Evolutionary conservation across 192 early-diverging fungal genomes (phyloP).

Genomic region (Spizellomyces punctatus): DNA sequence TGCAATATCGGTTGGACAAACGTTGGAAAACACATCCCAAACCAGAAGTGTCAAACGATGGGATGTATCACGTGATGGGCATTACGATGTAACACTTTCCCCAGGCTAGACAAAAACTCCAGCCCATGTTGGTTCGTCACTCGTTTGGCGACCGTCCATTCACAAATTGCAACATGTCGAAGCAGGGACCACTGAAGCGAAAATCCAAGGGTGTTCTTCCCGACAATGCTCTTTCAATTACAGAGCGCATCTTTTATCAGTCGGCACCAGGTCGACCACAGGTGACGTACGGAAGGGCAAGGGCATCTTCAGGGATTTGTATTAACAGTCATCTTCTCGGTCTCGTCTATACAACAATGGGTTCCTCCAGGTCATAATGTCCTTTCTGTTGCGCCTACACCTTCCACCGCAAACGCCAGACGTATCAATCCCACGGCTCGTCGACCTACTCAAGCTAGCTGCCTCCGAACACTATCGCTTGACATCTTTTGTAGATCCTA

Average conservation of each 20-base stretch:
- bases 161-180: too few relatives aligned
- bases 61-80: too few relatives aligned
- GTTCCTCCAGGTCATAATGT: constrained; percentile 43
- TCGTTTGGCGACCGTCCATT: too few relatives aligned
- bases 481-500: constrained; percentile 38
- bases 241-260: constrained; percentile 50
- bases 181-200: too few relatives aligned
- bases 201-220: constrained; percentile 29
- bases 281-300: neutral
- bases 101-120: too few relatives aligned
- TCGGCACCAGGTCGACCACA: constrained; percentile 33
- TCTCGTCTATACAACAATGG: too few relatives aligned
- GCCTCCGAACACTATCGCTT: constrained; percentile 47
- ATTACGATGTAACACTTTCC: too few relatives aligned
- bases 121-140: too few relatives aligned
- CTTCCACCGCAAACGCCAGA: constrained; percentile 24
- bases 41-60: too few relatives aligned
- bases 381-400: constrained; percentile 31
- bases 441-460: constrained; percentile 42
- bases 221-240: constrained; percentile 43
- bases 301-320: neutral
- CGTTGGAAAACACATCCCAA: too few relatives aligned
- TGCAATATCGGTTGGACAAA: too few relatives aligned
- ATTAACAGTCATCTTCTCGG: neutral
- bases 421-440: constrained; percentile 28